These are phyloP conservation scores for Huntiella savannae DNA, from an alignment of 2,329 filamentous ascomycete genomes.

Conservation along the genomic window DNA sequence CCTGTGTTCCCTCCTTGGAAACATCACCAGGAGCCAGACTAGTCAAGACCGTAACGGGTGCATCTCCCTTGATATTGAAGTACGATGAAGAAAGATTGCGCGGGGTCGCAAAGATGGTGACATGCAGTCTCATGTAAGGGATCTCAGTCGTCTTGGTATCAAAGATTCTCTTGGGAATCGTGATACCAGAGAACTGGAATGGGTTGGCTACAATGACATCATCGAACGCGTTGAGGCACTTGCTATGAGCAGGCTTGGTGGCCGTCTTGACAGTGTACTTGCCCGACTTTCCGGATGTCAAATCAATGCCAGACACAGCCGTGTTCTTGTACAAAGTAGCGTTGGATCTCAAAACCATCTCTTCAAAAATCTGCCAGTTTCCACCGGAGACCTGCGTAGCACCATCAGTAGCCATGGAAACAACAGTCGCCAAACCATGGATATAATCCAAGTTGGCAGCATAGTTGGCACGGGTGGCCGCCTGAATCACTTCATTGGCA, in stretches of 20 bases:
- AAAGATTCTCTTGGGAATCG: constrained; percentile 42
- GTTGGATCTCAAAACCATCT: constrained; percentile 49
- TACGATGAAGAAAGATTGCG: constrained; percentile 49
- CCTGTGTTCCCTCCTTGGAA: constrained; percentile 29
- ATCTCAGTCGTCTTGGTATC: constrained; percentile 54
- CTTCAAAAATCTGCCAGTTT: constrained; percentile 88
- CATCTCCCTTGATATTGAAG: constrained; percentile 46
- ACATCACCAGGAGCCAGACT: constrained; percentile 48
- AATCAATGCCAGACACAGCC: constrained; percentile 39
- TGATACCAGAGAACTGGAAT: constrained; percentile 60
- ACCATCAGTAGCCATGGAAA: constrained; percentile 76
- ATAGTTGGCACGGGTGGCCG: constrained; percentile 85
- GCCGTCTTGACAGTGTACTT: constrained; percentile 2
- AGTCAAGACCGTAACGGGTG: constrained; percentile 61
- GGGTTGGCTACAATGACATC: constrained; percentile 69
- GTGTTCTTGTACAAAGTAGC: constrained; percentile 47
- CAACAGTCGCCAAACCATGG: constrained; percentile 78
- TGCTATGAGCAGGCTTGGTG: neutral
- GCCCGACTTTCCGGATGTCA: neutral
- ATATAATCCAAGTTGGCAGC: constrained; percentile 73
- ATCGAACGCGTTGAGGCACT: constrained; percentile 45
- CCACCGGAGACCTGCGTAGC: constrained; percentile 64
- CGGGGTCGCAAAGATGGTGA: constrained; percentile 72
- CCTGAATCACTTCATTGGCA: constrained; percentile 67
- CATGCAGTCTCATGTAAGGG: constrained; percentile 73